Percentiles rank a stretch among this genome's conserved stretches.
phyloP scores from a whole-genome alignment of 2,329 filamentous ascomycete genomes.

The Delphinella strobiligena region DNA sequence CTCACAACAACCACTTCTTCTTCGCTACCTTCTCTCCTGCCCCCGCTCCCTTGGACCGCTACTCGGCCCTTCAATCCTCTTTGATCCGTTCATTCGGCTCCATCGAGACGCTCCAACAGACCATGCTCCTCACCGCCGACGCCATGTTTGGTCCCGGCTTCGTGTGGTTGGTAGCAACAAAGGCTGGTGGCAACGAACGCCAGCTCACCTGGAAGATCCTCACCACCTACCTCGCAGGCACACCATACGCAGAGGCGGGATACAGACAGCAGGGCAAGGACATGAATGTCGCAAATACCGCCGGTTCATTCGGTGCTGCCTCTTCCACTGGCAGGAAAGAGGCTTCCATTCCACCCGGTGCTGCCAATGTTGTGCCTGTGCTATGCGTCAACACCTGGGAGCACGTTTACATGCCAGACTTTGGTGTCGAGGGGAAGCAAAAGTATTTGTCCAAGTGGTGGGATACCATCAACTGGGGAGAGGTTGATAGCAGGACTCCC shows the following conservation, averaged over 20 bases:
- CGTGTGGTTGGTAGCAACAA: constrained; percentile 67
- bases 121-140: constrained; percentile 68
- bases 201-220: constrained; percentile 52
- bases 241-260: constrained; percentile 75
- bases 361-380: constrained; percentile 59
- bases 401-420: constrained; percentile 82
- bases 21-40: constrained; percentile 38
- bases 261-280: constrained; percentile 59
- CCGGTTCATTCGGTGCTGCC: constrained; percentile 26
- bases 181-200: constrained; percentile 13
- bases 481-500: constrained; percentile 36
- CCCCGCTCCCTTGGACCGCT: constrained; percentile 38
- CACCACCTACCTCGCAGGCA: constrained; percentile 82
- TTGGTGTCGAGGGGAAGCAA: constrained; percentile 63
- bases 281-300: constrained; percentile 41
- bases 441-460: constrained; percentile 74
- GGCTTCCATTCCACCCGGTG: constrained; percentile 47
- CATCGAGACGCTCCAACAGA: constrained; percentile 66
- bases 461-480: constrained; percentile 73
- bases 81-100: constrained; percentile 67
- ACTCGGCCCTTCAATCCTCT: constrained; percentile 41
- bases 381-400: constrained; percentile 95
- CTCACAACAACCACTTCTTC: constrained; percentile 83
- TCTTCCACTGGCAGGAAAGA: constrained; percentile 17
- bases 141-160: constrained; percentile 96